Evolutionary conservation across 352 stramenopile species (phyloP).

Genomic region (Discostella stelligera): DNA sequence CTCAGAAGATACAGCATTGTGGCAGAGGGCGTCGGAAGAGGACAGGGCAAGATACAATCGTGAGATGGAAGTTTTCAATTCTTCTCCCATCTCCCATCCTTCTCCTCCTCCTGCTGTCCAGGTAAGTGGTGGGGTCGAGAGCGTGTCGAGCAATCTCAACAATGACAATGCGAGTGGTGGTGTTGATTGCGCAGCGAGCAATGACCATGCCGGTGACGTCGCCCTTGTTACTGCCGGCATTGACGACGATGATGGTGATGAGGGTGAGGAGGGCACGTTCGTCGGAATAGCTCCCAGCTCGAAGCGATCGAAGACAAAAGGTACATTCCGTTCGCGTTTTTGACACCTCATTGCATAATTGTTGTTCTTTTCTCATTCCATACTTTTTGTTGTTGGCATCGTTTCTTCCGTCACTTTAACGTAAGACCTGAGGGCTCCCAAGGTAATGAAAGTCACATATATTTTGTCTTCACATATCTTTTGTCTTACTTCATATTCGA

Average conservation of each 20-base stretch:
- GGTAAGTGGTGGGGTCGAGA: constrained; percentile 4
- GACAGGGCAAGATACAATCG: constrained; percentile 82
- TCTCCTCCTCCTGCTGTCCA: neutral
- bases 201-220: neutral
- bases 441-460: constrained; percentile 13
- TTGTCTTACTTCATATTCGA: neutral
- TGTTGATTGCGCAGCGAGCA: neutral
- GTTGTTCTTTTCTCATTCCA: neutral
- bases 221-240: neutral
- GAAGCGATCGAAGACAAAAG: neutral
- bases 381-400: neutral
- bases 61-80: constrained; percentile 35
- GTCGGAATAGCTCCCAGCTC: too few species aligned
- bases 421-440: constrained; percentile 3
- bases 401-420: neutral
- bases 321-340: neutral
- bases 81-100: too few species aligned
- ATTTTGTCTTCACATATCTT: constrained; percentile 1
- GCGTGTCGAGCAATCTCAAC: too few species aligned
- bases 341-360: neutral
- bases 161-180: neutral
- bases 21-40: constrained; percentile 86
- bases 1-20: constrained; percentile 2
- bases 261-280: neutral
- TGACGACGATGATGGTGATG: neutral